Base-by-base conservation (phyloP, 352 stramenopile species). In the Phytophthora palmivora region DNA sequence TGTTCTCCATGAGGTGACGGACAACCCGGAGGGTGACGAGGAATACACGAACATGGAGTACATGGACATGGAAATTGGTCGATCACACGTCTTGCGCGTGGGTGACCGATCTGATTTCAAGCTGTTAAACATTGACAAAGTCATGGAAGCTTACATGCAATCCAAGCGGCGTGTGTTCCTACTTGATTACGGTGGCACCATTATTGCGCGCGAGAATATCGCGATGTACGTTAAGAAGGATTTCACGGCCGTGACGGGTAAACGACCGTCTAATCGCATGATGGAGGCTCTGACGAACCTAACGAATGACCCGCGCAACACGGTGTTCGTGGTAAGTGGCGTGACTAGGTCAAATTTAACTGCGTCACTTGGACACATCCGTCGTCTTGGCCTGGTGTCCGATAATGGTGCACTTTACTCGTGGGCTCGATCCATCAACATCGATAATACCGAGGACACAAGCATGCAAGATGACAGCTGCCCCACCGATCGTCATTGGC, bases 301-400 rank as follows among this genome's bases (percentile, higher is more conserved):
- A 10, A 96, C 88, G 34, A 64, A 80, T 30, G 96, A 99, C 59
- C 88, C 90, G 15, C 75, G 78, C 26, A 99, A 99, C 82, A 97
- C 91, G 3, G 92, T 99, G n/a, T 98, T 98, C 72, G 93, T 99
- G n/a, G 92, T 99, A 19, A 98, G 92, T 41, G 96, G 96, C 18
- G 91, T 98, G 60, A 96, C 89, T 4, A 82, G 92, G 45, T 76
- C 87, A 50, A 96, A 97, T 63, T 74, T 99, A 22, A 89, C 94
- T 22, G 74, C 89, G 11, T 91, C 95, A 2, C 74, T 99, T 39
- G 95, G 96, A 9, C 80, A 98, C 56, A 94, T 98, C 63, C 74
- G 74, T n/a, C 88, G 91, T 6, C 79, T 99, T 11, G 96, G 95
- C 8, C 68, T 99, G 4, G 96, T 96, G 19, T 94, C 96, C 11